Evolutionary conservation across 78 protist species (phyloP).

Genomic region (slime mould (Dictyostelium discoideum)): DNA sequence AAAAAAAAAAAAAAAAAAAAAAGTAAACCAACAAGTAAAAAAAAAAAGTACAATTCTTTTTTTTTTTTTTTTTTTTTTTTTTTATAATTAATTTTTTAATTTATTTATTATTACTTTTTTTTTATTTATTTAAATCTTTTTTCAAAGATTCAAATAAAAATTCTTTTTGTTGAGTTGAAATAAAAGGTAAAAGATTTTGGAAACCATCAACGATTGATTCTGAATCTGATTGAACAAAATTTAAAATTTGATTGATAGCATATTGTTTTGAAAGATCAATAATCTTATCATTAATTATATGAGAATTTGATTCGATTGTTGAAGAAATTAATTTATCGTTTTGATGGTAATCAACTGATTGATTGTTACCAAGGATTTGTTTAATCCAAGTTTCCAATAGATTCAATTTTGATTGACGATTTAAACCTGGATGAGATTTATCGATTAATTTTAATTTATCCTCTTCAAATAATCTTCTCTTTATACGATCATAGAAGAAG

Average conservation of each 20-base stretch:
- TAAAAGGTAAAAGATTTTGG: neutral
- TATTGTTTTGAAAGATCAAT: constrained; percentile 17
- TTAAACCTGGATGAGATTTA: constrained; percentile 31
- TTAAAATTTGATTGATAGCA: constrained; percentile 29
- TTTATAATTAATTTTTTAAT: too few species aligned
- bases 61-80: too few species aligned
- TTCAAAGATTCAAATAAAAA: constrained; percentile 27
- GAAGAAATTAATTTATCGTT: neutral
- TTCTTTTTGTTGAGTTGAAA: constrained; percentile 60
- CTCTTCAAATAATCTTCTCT: constrained; percentile 86
- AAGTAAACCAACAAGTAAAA: too few species aligned
- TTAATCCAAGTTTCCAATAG: constrained; percentile 26
- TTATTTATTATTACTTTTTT: neutral
- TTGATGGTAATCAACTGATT: neutral
- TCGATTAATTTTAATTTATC: constrained; percentile 38
- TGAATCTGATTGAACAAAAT: constrained; percentile 1
- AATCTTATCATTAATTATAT: constrained; percentile 12
- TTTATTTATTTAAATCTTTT: neutral
- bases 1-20: too few species aligned
- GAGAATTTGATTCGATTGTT: neutral
- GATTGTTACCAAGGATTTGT: neutral
- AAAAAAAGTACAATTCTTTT: too few species aligned
- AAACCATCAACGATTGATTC: constrained; percentile 40
- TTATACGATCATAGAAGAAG: constrained; percentile 88
- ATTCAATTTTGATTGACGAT: constrained; percentile 3